Evolutionary conservation across 768 basidiomycete genomes (phyloP), one percentile per base, ranked within the genome.

Genomic region (Lactifluus subvellereus): DNA sequence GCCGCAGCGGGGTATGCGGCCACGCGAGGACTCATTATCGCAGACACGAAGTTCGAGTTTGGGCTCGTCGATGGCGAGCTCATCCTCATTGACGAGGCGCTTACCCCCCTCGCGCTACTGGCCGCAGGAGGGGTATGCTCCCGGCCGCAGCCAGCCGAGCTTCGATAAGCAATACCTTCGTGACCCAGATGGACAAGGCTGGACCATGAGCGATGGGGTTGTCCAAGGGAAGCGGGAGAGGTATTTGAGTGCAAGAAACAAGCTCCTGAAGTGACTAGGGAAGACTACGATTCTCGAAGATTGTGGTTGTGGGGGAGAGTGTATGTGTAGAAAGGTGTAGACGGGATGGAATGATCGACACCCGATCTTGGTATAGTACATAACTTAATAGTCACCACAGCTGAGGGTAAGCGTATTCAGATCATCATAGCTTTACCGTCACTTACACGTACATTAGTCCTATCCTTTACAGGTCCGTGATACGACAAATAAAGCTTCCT

Each of bases 21-120:
- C 2, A 27, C 27, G 27, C 27, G 27, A 27, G 27, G 93, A 18
- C 79, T 98, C 61, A 97, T 98, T 69, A 86, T 99, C 49, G 97
- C 94, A 30, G 96, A 99, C 74, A 98, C 95, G 42, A 98, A 99
- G 73, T 98, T 98, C 74, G 97, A 98, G 77, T 99, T 99, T 71
- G 97, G 97, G 6, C 82, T 98, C 50, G 70, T 94, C 53, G 78
- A 74, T 14, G 55, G 57, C 38, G 78, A 83, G 30, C 78, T 98
- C 27, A 90, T 96, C 66, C 82, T 98, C 52, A 87, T 98, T 67
- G 97, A 99, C 74, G 96, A 99, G 72, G 83, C 91, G 20, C 82
- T 99, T 57, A 98, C 97, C 0, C 94, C 96, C 95, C 13, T 97
- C 94, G 14, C 83, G 96, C 33, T 99, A 97, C 77, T 98, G 96